These are phyloP conservation scores for Mediolabrus comicus DNA, from an alignment of 108 stramenopile genomes.

Conservation along the genomic window DNA sequence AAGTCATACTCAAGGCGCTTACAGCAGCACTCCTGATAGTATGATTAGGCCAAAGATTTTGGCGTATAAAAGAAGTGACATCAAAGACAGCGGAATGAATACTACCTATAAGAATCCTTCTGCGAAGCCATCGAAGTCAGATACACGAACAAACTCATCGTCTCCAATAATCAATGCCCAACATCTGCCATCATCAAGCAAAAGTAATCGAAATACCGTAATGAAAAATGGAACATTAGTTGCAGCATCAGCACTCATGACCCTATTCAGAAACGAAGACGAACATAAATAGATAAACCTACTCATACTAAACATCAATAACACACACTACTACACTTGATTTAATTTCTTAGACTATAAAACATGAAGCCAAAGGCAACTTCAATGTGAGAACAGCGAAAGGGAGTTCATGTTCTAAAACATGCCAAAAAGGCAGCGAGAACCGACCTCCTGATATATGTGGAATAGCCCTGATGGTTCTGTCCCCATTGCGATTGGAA, in stretches of 20 bases:
- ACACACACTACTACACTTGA: too few species aligned
- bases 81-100: neutral
- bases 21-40: slow-evolving; percentile 33
- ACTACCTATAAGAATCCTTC: neutral
- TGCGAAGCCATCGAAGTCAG: neutral
- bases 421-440: too few species aligned
- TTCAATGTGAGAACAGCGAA: too few species aligned
- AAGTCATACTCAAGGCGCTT: slow-evolving; percentile 20
- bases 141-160: neutral
- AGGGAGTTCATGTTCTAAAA: too few species aligned
- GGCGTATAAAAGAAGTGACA: slow-evolving; percentile 3
- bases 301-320: too few species aligned
- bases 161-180: neutral
- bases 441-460: too few species aligned
- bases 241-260: slow-evolving; percentile 30
- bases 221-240: slow-evolving; percentile 16
- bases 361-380: too few species aligned
- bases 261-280: slow-evolving; percentile 13
- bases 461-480: too few species aligned
- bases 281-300: too few species aligned
- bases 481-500: too few species aligned
- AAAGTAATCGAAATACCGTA: neutral
- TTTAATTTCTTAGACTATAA: too few species aligned
- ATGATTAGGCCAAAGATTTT: slow-evolving; percentile 34
- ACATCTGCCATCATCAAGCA: neutral